Base-by-base conservation (phyloP, 208 protist genomes). In the Willaertia magna region DNA sequence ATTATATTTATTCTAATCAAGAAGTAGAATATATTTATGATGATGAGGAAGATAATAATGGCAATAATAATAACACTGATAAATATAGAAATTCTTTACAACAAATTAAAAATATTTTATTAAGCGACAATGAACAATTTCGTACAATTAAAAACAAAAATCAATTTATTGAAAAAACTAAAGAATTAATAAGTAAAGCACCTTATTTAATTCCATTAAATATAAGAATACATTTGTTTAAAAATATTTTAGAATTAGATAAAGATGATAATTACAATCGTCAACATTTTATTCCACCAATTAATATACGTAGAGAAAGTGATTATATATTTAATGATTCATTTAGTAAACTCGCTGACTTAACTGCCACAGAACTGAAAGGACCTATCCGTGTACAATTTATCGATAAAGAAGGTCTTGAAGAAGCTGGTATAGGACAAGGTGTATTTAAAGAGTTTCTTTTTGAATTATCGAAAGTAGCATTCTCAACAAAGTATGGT, bases 371-470 rank as follows among this genome's bases (percentile, higher is more conserved):
- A 89, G 90, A 44, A 87, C 90, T 88, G 90, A 88, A 86, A 74
- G 78, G 49, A 86, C 90, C 42, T 49, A 39, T 78, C 87, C 93
- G 90, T 87, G 91, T 84, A 42, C 82, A 85, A 91, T 96, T 85
- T 92, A 93, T 87, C 92, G 94, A 84, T 76, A 82, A 59, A 87
- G 79, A 86, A 82, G 89, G 74, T 84, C 89, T 87, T 86, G 87
- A 44, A 44, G 95, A 97, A 89, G 90, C 89, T 14, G 95, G 95
- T 84, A 95, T 96, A 86, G 95, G 95, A 59, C 89, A 93, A 18
- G 95, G 95, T 44, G 93, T 97, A 43, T 96, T 96, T 86, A 95
- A 94, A 39, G 95, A 97, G 87, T 95, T 95, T 76, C 89, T 97
- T 49, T 88, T 91, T 9, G 89, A 89, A 67, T 86, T 97, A 11